phyloP scores from a whole-genome alignment of 805 yeast genomes.

The Candida quercuum region DNA sequence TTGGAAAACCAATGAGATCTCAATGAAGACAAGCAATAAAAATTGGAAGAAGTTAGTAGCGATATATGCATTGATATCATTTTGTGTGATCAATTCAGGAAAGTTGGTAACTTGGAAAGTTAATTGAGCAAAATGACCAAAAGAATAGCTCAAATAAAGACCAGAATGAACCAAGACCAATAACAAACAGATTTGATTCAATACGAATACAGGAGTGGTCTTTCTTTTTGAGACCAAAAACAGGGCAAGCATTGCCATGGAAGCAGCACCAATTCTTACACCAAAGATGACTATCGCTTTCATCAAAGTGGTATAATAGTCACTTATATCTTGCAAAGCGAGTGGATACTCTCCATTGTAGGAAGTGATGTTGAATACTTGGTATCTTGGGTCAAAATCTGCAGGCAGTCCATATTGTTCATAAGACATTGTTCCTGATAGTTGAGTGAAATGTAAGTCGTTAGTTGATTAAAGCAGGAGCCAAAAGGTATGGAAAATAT shows the following conservation, averaged over 20 bases:
- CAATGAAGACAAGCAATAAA: conserved; percentile 54
- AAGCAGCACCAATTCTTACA: conserved; percentile 52
- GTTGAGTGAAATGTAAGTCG: no score
- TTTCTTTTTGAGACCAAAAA: conserved; percentile 46
- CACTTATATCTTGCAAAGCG: conserved; percentile 38
- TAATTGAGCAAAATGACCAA: conserved; percentile 46
- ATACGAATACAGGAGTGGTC: conserved; percentile 64
- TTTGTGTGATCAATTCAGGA: conserved; percentile 30
- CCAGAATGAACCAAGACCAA: conserved; percentile 55
- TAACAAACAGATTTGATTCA: conserved; percentile 59
- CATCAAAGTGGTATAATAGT: conserved; percentile 26
- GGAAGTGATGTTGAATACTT: conserved; percentile 35
- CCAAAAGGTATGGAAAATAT: no score
- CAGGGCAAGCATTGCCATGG: conserved; percentile 39
- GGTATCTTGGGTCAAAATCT: conserved; percentile 20
- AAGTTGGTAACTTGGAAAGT: conserved; percentile 44
- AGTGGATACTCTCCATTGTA: conserved; percentile 33
- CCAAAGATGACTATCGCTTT: conserved; percentile 47
- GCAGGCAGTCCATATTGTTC: conserved; percentile 5
- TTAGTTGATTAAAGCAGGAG: no score
- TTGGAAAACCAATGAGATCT: conserved; percentile 66
- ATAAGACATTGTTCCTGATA: no score
- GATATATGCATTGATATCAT: conserved; percentile 44
- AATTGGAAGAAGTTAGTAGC: conserved; percentile 59
- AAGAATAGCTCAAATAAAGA: conserved; percentile 48